Base-by-base conservation (phyloP, 2,329 filamentous ascomycete species). In the Colletotrichum sp. region DNA sequence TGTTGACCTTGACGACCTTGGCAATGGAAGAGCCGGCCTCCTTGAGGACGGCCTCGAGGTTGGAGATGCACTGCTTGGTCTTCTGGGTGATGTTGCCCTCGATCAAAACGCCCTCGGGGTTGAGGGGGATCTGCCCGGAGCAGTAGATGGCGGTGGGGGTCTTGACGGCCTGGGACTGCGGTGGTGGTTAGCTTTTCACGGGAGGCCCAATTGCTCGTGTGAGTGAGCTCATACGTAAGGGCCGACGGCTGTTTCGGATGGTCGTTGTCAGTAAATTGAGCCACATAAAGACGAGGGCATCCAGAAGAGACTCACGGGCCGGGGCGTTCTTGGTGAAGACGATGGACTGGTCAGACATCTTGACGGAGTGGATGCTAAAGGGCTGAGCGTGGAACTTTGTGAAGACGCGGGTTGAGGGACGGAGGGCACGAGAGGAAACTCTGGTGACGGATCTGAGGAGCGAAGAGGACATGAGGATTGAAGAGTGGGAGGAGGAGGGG, bases 1-100 rank as follows among this genome's bases (percentile, higher is more conserved):
- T 94, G 83, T 93, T 95, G 80, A 96, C 94, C 91, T 98, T 98
- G 87, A 98, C 94, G 63, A 98, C 93, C 85, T 93, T 94, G 78
- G 91, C 86, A 75, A 99, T 90, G 68, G 90, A 92, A 26, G 94
- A 96, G 70, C 95, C 95, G 28, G 96, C 95, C 80, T 93, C 95
- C 76, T 92, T 91, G 67, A 99, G 92, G 73, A 99, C 95, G 59
- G 94, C 94, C 84, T 93, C 90, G 82, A 98, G 91, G 86, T 98
- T 98, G 86, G 94, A 88, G 84, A 95, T 89, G 85, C 90, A 92
- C 79, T 89, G 87, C 68, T 86, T 86, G 32, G 92, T 93, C 87
- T 92, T 91, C 80, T 96, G 87, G 82, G 88, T 88, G 79, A 94
- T 93, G 80, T 87, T 88, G 78, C 91, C 92, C 82, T 90, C 86